Base-by-base conservation (phyloP, 352 stramenopile genomes). In the Globisporangium paroecandrum region DNA sequence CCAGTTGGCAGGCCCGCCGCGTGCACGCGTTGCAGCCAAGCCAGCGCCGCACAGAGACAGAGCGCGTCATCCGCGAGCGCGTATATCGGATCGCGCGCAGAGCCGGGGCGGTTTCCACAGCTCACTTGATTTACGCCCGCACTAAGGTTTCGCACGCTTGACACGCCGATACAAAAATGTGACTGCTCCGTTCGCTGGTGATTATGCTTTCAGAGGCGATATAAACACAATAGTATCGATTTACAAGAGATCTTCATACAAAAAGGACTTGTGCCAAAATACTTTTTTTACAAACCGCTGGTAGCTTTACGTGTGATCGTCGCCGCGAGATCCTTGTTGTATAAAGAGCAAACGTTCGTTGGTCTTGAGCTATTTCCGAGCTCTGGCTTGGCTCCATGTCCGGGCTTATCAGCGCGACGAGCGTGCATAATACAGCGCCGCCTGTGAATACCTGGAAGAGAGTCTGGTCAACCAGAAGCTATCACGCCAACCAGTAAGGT, bases 41-140 rank as follows among this genome's bases (percentile, higher is more conserved):
- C 46, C 46, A 10, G 29, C 4, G 46, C 5, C 13, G 27, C 29
- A 29, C 20, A 36, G 6, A 61, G 55, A 61, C 5, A 4, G 20
- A 10, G 0, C 55, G 29, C 15, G 55, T 61, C 55, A 61, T 61
- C 55, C 29, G 20, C 18, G 15, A 27, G 55, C 29, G 55, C 29
- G 55, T 29, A 27, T 34, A 29, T 59, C 15, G 27, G 53, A 34
- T 5, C n/a, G 24, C 12, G 25, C 53, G 25, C 53, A 58, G 22
- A 36, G 25, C 25, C 55, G 18, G 25, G 55, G 2, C 55, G 18
- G 6, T 5, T n/a, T 24, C 15, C 15, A 8, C 4, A 49, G 12
- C 20, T 38, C 55, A 60, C 55, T 61, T 61, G 55, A 61, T 61
- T 61, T 22, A 61, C 55, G 54, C 55, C 29, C 55, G n/a, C 55